Evolutionary conservation across 495 filamentous ascomycete species (phyloP).

Genomic region (Tuber magnatum): DNA sequence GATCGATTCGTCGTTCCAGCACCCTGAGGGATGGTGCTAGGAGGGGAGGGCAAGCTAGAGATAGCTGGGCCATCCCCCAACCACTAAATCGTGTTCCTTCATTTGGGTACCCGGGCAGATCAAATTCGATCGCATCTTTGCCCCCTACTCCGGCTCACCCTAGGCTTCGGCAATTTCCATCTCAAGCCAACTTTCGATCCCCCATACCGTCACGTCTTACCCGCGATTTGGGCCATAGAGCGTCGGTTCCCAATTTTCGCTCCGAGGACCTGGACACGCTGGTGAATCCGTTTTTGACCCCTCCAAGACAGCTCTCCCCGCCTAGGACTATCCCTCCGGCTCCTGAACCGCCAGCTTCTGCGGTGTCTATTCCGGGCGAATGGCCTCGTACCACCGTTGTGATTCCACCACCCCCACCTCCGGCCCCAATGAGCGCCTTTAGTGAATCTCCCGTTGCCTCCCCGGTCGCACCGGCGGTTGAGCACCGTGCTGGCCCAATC

Average conservation of each 20-base stretch:
- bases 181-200: conserved; percentile 28
- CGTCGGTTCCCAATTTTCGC: conserved; percentile 31
- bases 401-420: conserved; percentile 31
- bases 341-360: conserved; percentile 4
- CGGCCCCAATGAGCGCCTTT: conserved; percentile 31
- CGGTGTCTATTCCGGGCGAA: conserved; percentile 10
- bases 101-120: background rate
- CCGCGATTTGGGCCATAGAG: conserved; percentile 22
- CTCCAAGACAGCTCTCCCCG: conserved; percentile 30
- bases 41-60: background rate
- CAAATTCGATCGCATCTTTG: conserved; percentile 10
- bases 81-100: background rate
- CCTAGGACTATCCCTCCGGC: background rate
- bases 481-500: conserved; percentile 11
- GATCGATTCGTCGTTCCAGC: background rate
- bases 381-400: conserved; percentile 25
- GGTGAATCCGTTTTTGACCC: conserved; percentile 26
- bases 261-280: conserved; percentile 10
- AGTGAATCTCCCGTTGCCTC: background rate
- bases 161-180: conserved; percentile 25
- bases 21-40: background rate
- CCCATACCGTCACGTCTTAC: conserved; percentile 11
- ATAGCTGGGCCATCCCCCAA: background rate
- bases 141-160: conserved; percentile 21
- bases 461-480: background rate